Base-by-base conservation (phyloP, 257 asterid species). In the Haberlea rhodopensis region DNA sequence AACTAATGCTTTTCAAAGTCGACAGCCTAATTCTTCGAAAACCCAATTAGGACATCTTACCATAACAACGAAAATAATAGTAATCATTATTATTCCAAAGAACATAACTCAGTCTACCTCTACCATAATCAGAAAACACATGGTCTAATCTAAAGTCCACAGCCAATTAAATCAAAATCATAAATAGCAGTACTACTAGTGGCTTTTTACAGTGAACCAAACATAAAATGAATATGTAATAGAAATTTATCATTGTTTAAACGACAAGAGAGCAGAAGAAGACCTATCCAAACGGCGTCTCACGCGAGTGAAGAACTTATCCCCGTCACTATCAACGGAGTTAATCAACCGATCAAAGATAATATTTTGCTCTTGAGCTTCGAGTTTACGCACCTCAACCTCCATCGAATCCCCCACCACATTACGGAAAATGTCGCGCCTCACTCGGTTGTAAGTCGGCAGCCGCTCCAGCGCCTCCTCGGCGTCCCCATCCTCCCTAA, bases 401-500 rank as follows among this genome's bases (percentile, higher is more conserved):
- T 91, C 94, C 83, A 70, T 75, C 37, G 79, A 68, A 16, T 91
- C 95, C 10, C 98, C 98, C 6, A 84, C 84, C 48, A 81, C 70
- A 63, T 87, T 87, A 25, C 86, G 80, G 69, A 91, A 91, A 13
- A 91, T 80, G 7, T 96, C 98, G 37, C 81, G 82, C 76, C 96
- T 67, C 29, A 87, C 92, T 31, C 98, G 89, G 62, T 73, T 82
- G 78, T 83, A 87, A 31, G 98, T 91, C 71, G 98, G 98, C 73
- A 91, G 74, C 79, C 98, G 72, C 89, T 91, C 96, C 69, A 91
- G 83, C 66, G 90, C 98, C 81, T 87, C 96, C 85, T 91, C 98
- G 56, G 88, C 98, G 69, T 87, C 96, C 20, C 85, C 94, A 45
- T 89, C 91, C 80, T 87, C 96, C 81, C 96, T 74, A 19, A 89